A percentile compares a stretch with the other conserved stretches of the same genome.
Evolutionary conservation across 768 basidiomycete genomes (phyloP).

Genomic region (Obba rivulosa): DNA sequence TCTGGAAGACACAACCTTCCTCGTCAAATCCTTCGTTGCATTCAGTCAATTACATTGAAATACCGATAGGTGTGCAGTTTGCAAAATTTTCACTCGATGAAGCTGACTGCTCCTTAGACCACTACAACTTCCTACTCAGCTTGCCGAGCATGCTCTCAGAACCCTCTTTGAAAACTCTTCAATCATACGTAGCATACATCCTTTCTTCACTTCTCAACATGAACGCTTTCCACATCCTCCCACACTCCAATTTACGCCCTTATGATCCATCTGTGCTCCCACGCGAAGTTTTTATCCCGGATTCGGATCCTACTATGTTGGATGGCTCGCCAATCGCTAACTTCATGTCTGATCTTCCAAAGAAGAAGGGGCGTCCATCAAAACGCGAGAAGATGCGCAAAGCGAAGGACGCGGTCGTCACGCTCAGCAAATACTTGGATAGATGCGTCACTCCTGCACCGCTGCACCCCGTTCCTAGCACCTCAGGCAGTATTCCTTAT

Average conservation of each 20-base stretch:
- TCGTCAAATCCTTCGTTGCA: conserved; percentile 46
- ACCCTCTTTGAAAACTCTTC: conserved; percentile 38
- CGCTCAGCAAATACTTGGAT: conserved; percentile 47
- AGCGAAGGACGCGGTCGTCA: conserved; percentile 42
- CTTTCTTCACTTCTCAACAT: conserved; percentile 42
- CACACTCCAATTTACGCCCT: conserved; percentile 41
- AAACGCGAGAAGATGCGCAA: conserved; percentile 54
- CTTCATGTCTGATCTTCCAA: conserved; percentile 19
- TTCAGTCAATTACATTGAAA: conserved; percentile 46
- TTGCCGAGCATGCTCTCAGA: conserved; percentile 44
- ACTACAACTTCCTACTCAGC: conserved; percentile 40
- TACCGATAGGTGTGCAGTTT: conserved; percentile 47
- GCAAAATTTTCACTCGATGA: neutral
- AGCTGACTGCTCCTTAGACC: conserved; percentile 38
- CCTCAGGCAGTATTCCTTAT: neutral
- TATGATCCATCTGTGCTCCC: conserved; percentile 64
- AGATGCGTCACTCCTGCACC: conserved; percentile 24
- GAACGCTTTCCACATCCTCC: conserved; percentile 56
- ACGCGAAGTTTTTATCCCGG: conserved; percentile 55
- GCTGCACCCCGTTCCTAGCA: neutral
- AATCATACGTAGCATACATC: conserved; percentile 45
- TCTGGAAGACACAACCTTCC: conserved; percentile 63
- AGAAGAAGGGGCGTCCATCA: conserved; percentile 60
- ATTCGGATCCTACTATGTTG: conserved; percentile 19
- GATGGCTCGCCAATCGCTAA: neutral